Evolutionary conservation across 306 rosid species (phyloP).

Genomic region (Quercus cerris): DNA sequence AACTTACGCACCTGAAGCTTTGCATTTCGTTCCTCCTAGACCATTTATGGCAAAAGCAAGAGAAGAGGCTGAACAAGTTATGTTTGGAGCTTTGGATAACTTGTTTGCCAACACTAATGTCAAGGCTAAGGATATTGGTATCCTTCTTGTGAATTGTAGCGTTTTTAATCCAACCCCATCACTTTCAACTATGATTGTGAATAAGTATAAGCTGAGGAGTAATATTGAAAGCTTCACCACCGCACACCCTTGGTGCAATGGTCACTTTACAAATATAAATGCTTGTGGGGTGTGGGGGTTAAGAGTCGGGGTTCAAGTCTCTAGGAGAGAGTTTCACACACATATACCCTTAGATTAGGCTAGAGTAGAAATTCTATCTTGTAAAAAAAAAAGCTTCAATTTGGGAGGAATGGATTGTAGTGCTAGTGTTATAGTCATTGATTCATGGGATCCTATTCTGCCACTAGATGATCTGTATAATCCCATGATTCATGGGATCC

Average conservation of each 20-base stretch:
- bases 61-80: constrained; percentile 53
- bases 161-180: constrained; percentile 68
- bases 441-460: not conserved
- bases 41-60: constrained; percentile 53
- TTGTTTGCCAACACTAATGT: constrained; percentile 44
- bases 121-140: constrained; percentile 53
- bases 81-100: constrained; percentile 54
- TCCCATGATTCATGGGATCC: too few relatives aligned
- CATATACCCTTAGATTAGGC: too few relatives aligned
- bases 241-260: too few relatives aligned
- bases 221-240: constrained; percentile 40
- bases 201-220: constrained; percentile 47
- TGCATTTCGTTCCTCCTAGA: constrained; percentile 41
- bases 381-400: constrained; percentile 31
- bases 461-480: too few relatives aligned
- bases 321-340: too few relatives aligned
- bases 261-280: too few relatives aligned
- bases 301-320: too few relatives aligned
- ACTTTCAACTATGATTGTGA: constrained; percentile 58
- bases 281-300: too few relatives aligned
- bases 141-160: constrained; percentile 63
- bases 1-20: constrained; percentile 46
- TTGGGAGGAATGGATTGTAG: constrained; percentile 82
- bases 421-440: constrained; percentile 59
- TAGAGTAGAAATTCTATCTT: too few relatives aligned